Percentiles rank a stretch among this genome's conserved stretches.
These are phyloP conservation scores for Beta lomatogona DNA, from an alignment of 179 eudicot species.

Conservation along the genomic window DNA sequence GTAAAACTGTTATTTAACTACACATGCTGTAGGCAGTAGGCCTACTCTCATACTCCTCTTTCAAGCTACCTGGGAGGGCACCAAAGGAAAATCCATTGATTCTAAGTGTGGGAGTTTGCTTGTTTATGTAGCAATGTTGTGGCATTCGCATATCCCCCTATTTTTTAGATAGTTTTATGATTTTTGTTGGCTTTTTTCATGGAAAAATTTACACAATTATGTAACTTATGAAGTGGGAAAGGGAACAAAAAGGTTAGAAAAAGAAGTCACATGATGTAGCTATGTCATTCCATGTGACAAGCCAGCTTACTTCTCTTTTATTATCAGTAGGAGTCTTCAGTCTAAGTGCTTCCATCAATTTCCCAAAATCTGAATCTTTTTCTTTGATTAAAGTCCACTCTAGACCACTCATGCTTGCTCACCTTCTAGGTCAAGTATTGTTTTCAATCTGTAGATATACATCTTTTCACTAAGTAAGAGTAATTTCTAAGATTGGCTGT, in stretches of 20 bases:
- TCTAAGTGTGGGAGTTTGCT: constrained; percentile 4
- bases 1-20: no score
- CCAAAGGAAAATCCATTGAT: not conserved
- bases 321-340: not conserved
- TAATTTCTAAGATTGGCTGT: no score
- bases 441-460: not conserved
- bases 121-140: constrained; percentile 13
- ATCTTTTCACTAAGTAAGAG: not conserved
- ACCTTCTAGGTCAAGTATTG: constrained; percentile 14
- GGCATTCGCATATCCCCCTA: not conserved
- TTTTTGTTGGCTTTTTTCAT: not conserved
- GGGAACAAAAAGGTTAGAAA: not conserved
- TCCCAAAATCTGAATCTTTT: not conserved
- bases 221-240: not conserved
- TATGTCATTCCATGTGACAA: constrained; percentile 23
- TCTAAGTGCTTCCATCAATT: not conserved
- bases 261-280: constrained; percentile 12
- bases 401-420: constrained; percentile 16
- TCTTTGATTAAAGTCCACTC: constrained; percentile 14
- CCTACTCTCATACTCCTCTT: no score
- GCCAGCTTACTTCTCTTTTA: constrained; percentile 6
- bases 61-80: not conserved
- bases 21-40: no score
- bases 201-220: not conserved
- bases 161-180: not conserved